Evolutionary conservation across 2,329 filamentous ascomycete genomes (phyloP).

Genomic region (Colletotrichum lini): DNA sequence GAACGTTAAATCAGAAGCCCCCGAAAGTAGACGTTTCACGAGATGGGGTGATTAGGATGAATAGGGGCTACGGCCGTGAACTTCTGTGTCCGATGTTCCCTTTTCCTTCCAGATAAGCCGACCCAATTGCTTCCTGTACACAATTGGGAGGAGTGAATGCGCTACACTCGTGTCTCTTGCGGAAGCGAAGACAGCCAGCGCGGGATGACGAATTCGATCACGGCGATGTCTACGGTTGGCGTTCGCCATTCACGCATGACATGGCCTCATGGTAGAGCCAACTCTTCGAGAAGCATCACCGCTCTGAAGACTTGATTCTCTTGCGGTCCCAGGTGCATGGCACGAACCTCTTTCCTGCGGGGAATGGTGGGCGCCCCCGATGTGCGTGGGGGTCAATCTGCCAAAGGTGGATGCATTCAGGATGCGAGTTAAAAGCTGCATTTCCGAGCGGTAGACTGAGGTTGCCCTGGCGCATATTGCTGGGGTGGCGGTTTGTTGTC

Average conservation of each 20-base stretch:
- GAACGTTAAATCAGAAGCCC: background rate
- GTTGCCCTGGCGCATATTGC: slow-evolving; percentile 14
- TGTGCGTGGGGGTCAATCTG: slow-evolving; percentile 19
- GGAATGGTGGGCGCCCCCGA: slow-evolving; percentile 14
- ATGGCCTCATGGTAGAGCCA: slow-evolving; percentile 27
- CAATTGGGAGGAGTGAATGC: background rate
- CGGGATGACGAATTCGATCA: background rate
- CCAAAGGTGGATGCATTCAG: slow-evolving; percentile 17
- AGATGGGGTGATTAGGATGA: background rate
- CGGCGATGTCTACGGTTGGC: slow-evolving; percentile 22
- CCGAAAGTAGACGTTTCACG: background rate
- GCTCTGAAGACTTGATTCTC: background rate
- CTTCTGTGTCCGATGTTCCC: background rate
- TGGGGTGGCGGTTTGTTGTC: background rate
- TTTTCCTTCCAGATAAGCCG: background rate
- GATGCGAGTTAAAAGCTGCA: background rate
- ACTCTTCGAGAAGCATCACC: background rate
- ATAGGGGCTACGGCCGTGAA: background rate
- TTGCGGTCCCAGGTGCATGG: slow-evolving; percentile 20
- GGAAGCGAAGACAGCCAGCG: background rate
- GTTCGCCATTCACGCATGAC: slow-evolving; percentile 10
- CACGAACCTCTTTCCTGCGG: slow-evolving; percentile 16
- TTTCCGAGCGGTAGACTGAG: background rate
- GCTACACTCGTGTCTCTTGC: background rate
- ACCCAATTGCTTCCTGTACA: background rate